phyloP scores from a whole-genome alignment of 345 rosid genomes.

The Eucalyptus tenuipes region DNA sequence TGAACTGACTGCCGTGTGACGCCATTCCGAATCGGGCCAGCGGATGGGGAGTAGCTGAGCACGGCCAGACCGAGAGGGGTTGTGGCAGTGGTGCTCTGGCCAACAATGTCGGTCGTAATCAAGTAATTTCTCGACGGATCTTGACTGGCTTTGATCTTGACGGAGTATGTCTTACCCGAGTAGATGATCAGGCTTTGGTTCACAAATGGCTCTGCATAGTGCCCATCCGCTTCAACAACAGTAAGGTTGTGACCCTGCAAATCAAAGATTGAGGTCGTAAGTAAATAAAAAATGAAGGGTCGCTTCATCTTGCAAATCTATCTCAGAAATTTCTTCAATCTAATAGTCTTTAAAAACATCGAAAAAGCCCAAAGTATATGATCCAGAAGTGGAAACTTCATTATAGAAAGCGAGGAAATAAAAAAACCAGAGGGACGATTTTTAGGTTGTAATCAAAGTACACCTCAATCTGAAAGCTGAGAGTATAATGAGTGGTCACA shows the following conservation, averaged over 20 bases:
- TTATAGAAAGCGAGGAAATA: too few relatives aligned
- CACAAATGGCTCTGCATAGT: conserved; percentile 59
- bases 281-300: too few relatives aligned
- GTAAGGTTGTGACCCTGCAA: too few relatives aligned
- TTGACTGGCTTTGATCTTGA: conserved; percentile 42
- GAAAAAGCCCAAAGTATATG: too few relatives aligned
- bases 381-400: too few relatives aligned
- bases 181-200: conserved; percentile 58
- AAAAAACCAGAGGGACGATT: too few relatives aligned
- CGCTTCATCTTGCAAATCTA: not conserved
- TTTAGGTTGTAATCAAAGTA: too few relatives aligned
- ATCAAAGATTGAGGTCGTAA: too few relatives aligned
- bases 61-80: conserved; percentile 36
- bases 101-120: conserved; percentile 45
- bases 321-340: not conserved
- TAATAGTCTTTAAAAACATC: too few relatives aligned
- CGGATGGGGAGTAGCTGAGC: conserved; percentile 38
- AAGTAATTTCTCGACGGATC: conserved; percentile 56
- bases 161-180: conserved; percentile 76
- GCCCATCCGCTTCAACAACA: conserved; percentile 10
- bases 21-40: conserved; percentile 15
- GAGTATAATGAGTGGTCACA: too few relatives aligned
- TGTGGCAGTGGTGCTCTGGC: conserved; percentile 11
- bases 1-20: conserved; percentile 13
- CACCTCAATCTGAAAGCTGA: too few relatives aligned